Conservation (phyloP, 2,329 filamentous ascomycete species). For the Ceratocystis variospora region DNA sequence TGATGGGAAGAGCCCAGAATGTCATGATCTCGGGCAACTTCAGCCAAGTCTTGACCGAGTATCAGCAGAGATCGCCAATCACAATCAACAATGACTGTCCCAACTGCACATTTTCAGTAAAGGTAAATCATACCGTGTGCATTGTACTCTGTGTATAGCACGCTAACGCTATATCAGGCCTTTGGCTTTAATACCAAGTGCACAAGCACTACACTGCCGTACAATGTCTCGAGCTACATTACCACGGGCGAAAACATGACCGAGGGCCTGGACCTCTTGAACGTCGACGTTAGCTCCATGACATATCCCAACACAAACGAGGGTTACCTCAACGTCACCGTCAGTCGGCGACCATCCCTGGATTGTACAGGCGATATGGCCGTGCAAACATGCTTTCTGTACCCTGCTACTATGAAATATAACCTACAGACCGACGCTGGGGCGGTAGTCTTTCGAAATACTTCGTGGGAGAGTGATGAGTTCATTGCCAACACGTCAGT, state of each 20-base stretch:
- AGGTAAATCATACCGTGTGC: background rate
- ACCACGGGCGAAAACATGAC: background rate
- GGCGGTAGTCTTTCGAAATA: constrained; percentile 13
- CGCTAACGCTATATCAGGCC: background rate
- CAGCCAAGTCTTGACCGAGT: constrained; percentile 16
- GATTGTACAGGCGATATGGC: constrained; percentile 15
- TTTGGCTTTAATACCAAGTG: constrained; percentile 16
- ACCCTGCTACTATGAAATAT: constrained; percentile 17
- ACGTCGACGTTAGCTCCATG: background rate
- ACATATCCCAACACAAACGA: background rate
- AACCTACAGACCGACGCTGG: constrained; percentile 9
- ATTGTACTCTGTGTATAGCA: background rate
- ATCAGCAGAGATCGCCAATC: constrained; percentile 17
- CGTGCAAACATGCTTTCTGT: constrained; percentile 16
- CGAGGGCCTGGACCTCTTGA: constrained; percentile 9
- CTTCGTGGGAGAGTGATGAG: constrained; percentile 13
- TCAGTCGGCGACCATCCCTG: constrained; percentile 13
- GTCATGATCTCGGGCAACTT: constrained; percentile 18
- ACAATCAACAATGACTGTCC: constrained; percentile 17
- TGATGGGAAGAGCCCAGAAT: constrained; percentile 17
- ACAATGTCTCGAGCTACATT: constrained; percentile 12
- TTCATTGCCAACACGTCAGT: constrained; percentile 14
- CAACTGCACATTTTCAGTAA: constrained; percentile 17
- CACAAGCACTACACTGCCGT: background rate
- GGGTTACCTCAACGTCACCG: constrained; percentile 17